phyloP scores from a whole-genome alignment of 108 stramenopile genomes.

The Craspedostauros australis region DNA sequence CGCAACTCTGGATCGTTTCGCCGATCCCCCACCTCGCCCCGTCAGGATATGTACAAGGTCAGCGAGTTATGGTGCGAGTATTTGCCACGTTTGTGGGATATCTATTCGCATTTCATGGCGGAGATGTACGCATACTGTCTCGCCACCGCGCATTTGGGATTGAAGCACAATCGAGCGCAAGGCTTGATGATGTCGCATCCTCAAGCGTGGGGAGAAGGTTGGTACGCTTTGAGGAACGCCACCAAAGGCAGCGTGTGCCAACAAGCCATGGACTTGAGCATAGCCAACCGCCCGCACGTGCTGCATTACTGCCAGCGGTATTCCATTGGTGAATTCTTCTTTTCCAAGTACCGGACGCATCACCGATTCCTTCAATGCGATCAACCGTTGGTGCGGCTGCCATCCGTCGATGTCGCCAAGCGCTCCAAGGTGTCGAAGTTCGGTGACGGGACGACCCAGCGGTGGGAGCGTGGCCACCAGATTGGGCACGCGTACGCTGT shows the following conservation, averaged over 20 bases:
- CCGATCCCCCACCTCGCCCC: no score
- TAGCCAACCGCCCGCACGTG: constrained; percentile 30
- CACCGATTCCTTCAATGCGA: no score
- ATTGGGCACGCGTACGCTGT: no score
- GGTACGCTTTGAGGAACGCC: neutral
- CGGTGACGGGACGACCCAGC: no score
- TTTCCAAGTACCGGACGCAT: constrained; percentile 67
- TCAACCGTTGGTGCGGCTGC: no score
- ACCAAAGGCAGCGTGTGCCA: neutral
- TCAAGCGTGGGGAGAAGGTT: neutral
- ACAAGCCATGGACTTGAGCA: neutral
- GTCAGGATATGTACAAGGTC: constrained; percentile 36
- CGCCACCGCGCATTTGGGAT: constrained; percentile 55
- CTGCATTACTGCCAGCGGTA: constrained; percentile 60
- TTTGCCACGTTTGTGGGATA: constrained; percentile 8
- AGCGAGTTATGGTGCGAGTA: constrained; percentile 24
- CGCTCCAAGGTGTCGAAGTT: no score
- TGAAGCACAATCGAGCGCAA: constrained; percentile 43
- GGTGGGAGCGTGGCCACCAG: no score
- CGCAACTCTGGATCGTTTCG: no score
- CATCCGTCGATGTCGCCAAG: no score
- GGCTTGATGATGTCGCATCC: constrained; percentile 49
- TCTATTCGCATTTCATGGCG: constrained; percentile 33
- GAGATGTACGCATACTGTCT: constrained; percentile 80
- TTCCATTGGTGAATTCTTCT: constrained; percentile 28